phyloP scores from a whole-genome alignment of 2,329 filamentous ascomycete species.

The Nothophoma quercina region DNA sequence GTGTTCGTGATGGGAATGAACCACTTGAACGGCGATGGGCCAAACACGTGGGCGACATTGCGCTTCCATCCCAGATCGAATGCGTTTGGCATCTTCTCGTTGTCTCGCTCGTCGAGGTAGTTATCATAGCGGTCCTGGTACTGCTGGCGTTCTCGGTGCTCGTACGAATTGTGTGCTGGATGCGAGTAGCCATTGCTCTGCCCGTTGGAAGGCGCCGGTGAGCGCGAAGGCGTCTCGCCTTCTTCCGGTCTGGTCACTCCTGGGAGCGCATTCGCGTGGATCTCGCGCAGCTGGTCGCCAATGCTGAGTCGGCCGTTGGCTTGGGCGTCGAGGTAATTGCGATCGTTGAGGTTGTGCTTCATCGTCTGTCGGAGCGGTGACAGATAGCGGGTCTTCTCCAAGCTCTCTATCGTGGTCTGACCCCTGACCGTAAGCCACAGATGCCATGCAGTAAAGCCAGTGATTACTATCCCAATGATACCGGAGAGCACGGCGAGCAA shows the following conservation, averaged over 20 bases:
- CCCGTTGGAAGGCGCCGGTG: slow-evolving; percentile 37
- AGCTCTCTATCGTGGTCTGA: slow-evolving; percentile 93
- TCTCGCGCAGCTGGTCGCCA: slow-evolving; percentile 78
- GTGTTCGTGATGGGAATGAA: slow-evolving; percentile 82
- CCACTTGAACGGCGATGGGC: slow-evolving; percentile 77
- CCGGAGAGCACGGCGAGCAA: slow-evolving; percentile 85
- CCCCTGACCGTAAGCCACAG: slow-evolving; percentile 78
- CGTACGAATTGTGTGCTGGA: slow-evolving; percentile 51
- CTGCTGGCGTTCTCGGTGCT: slow-evolving; percentile 67
- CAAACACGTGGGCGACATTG: slow-evolving; percentile 85
- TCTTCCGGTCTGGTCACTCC: slow-evolving; percentile 83
- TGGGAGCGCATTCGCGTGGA: slow-evolving; percentile 81
- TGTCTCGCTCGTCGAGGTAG: slow-evolving; percentile 91
- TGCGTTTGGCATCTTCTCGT: slow-evolving; percentile 85
- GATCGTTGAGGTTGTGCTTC: slow-evolving; percentile 65
- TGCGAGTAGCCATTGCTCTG: slow-evolving; percentile 52
- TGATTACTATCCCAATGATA: slow-evolving; percentile 88
- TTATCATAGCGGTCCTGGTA: slow-evolving; percentile 74
- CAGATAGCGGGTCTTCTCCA: slow-evolving; percentile 95
- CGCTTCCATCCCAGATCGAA: slow-evolving; percentile 87
- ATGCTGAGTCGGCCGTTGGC: slow-evolving; percentile 50
- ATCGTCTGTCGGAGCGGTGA: slow-evolving; percentile 77
- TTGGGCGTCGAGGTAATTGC: slow-evolving; percentile 55
- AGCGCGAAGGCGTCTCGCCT: slow-evolving; percentile 68
- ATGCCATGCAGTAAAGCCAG: slow-evolving; percentile 92